Percentiles rank a stretch among this genome's conserved stretches.
phyloP scores from a whole-genome alignment of 768 basidiomycete genomes.

The Tylopilus subfusipes region DNA sequence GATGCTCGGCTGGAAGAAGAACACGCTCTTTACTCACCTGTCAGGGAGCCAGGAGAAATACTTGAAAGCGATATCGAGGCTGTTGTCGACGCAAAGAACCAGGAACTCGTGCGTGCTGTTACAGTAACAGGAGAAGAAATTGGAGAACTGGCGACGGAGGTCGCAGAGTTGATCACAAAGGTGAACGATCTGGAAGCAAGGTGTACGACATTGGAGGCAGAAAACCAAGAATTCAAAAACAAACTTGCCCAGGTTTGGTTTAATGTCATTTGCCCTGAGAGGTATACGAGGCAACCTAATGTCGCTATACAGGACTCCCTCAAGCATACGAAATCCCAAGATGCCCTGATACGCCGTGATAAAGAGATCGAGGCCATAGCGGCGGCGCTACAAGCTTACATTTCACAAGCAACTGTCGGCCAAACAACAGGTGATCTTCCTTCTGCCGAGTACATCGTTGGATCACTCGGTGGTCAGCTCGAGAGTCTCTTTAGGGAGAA shows the following conservation, averaged over 20 bases:
- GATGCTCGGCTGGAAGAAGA: slow-evolving; percentile 29
- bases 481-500: slow-evolving; percentile 25
- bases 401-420: slow-evolving; percentile 24
- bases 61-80: slow-evolving; percentile 24
- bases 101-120: slow-evolving; percentile 15
- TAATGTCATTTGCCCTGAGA: background rate
- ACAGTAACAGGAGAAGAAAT: slow-evolving; percentile 29
- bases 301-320: slow-evolving; percentile 11
- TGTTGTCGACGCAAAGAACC: slow-evolving; percentile 23
- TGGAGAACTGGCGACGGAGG: slow-evolving; percentile 28
- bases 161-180: slow-evolving; percentile 32
- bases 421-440: slow-evolving; percentile 17
- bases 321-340: slow-evolving; percentile 11
- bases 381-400: slow-evolving; percentile 30
- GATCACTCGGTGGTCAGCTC: slow-evolving; percentile 24
- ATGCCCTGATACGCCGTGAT: slow-evolving; percentile 15
- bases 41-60: slow-evolving; percentile 14
- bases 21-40: slow-evolving; percentile 19
- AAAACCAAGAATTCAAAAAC: slow-evolving; percentile 27
- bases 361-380: slow-evolving; percentile 31
- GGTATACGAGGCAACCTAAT: background rate
- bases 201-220: slow-evolving; percentile 22
- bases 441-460: slow-evolving; percentile 30
- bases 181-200: slow-evolving; percentile 22
- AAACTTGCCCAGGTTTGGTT: slow-evolving; percentile 27